Base-by-base conservation (phyloP, 495 filamentous ascomycete genomes). In the Xanthoparmelia taractica region DNA sequence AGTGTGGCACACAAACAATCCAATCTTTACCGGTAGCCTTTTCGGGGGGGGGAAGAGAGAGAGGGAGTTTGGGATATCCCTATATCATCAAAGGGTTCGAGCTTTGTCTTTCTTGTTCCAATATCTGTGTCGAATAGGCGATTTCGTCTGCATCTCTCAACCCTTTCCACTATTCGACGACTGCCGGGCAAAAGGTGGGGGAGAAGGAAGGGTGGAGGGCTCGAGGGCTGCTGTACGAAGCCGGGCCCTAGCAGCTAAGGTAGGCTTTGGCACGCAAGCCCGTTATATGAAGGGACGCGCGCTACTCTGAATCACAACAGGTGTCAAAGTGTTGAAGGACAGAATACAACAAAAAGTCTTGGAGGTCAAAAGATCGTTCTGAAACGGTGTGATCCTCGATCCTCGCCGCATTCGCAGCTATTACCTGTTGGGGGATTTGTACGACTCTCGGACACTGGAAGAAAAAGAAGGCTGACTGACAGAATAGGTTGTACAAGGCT, bases 1-100 rank as follows among this genome's bases (percentile, higher is more conserved):
- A 54, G 36, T 55, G 60, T 62, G 60, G 60, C 60, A 62, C 60
- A 43, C n/a, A 61, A 48, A 38, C n/a, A n/a, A n/a, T n/a, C n/a
- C n/a, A n/a, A n/a, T n/a, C n/a, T n/a, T 38, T 31, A 41, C 43
- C 59, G 43, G 47, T 45, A 40, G 41, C 25, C 25, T 62, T 62
- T 62, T 33, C 20, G 43, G 27, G 41, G 20, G n/a, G 37, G 8
- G 18, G 40, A 27, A 37, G n/a, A n/a, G n/a, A n/a, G n/a, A n/a
- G n/a, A n/a, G n/a, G n/a, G n/a, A n/a, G n/a, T n/a, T 43, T 31
- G 12, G 50, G 29, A 33, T 29, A 20, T 54, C 18, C 15, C 50
- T 54, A 54, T 54, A 54, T 54, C n/a, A n/a, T n/a, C n/a, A 6
- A 54, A 54, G 17, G 5, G 50, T 1, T 54, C 29, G 48, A 33